Evolutionary conservation across 1,284 basidiomycete genomes (phyloP).

Genomic region (Trichosporon sp.): DNA sequence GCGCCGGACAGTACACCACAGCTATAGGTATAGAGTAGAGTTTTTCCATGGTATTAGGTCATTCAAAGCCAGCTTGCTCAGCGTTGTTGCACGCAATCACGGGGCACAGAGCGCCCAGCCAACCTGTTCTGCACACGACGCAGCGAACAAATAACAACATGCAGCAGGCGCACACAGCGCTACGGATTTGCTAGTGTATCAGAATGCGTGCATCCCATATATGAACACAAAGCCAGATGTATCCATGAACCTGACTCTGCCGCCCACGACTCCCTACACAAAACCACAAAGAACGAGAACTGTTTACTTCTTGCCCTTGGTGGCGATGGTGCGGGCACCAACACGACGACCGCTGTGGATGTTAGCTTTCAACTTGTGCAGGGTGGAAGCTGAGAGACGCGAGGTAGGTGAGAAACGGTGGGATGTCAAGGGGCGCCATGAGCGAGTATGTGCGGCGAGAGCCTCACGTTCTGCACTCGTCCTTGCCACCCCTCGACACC

Average conservation of each 20-base stretch:
- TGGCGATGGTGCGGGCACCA: conserved; percentile 24
- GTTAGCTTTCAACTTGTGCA: not conserved
- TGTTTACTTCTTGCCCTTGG: conserved; percentile 31
- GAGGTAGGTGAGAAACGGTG: too few relatives aligned
- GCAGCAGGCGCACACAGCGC: not conserved
- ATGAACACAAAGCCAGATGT: conserved; percentile 11
- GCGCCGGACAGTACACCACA: not conserved
- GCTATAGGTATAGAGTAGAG: not conserved
- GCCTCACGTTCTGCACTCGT: too few relatives aligned
- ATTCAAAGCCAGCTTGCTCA: not conserved
- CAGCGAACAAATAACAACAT: not conserved
- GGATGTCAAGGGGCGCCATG: not conserved
- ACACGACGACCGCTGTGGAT: conserved; percentile 22
- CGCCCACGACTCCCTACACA: conserved; percentile 6
- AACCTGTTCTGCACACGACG: too few relatives aligned
- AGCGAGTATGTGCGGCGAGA: too few relatives aligned
- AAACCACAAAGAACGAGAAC: conserved; percentile 2
- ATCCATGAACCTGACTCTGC: conserved; percentile 3
- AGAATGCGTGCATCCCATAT: conserved; percentile 20
- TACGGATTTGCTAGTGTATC: not conserved
- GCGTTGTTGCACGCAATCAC: too few relatives aligned
- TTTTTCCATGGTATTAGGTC: not conserved
- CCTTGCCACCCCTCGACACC: too few relatives aligned
- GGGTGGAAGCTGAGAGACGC: too few relatives aligned
- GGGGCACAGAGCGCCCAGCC: too few relatives aligned